Percentiles rank a stretch among this genome's conserved stretches.
Evolutionary conservation across 2,329 filamentous ascomycete species (phyloP).

Genomic region (Alternaria sp.): DNA sequence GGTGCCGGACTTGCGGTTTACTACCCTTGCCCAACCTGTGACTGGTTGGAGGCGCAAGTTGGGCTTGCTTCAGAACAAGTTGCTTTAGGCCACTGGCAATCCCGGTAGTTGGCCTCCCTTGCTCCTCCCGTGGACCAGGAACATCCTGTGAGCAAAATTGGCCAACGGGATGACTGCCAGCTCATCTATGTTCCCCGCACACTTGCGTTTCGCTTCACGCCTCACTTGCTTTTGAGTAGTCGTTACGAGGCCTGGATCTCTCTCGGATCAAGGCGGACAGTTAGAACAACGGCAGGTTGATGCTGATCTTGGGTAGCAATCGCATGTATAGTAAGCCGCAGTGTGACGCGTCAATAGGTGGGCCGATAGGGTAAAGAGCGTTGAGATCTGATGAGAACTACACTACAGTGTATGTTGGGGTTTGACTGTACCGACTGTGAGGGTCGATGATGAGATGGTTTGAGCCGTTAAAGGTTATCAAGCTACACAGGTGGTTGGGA

Average conservation of each 20-base stretch:
- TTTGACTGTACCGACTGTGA: neutral
- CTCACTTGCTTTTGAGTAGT: constrained; percentile 7
- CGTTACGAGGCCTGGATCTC: neutral
- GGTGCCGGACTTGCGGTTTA: neutral
- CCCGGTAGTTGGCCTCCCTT: neutral
- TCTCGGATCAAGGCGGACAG: constrained; percentile 7
- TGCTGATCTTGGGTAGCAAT: constrained; percentile 9
- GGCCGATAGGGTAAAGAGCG: constrained; percentile 8
- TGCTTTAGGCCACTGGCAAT: neutral
- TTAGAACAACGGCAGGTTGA: neutral
- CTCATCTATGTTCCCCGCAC: constrained; percentile 12
- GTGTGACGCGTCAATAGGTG: constrained; percentile 11
- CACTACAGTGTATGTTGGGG: constrained; percentile 2
- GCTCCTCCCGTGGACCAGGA: constrained; percentile 3
- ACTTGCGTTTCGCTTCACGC: constrained; percentile 9
- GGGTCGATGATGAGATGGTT: neutral
- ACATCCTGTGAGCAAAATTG: constrained; percentile 1
- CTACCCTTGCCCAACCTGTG: neutral
- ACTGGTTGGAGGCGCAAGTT: neutral
- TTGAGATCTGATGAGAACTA: neutral
- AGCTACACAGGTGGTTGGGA: neutral
- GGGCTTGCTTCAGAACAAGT: constrained; percentile 1
- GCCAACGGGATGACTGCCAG: constrained; percentile 4
- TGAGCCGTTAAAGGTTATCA: neutral
- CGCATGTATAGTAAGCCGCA: neutral